phyloP scores from a whole-genome alignment of 495 filamentous ascomycete genomes.

The Penicillium ucsense region DNA sequence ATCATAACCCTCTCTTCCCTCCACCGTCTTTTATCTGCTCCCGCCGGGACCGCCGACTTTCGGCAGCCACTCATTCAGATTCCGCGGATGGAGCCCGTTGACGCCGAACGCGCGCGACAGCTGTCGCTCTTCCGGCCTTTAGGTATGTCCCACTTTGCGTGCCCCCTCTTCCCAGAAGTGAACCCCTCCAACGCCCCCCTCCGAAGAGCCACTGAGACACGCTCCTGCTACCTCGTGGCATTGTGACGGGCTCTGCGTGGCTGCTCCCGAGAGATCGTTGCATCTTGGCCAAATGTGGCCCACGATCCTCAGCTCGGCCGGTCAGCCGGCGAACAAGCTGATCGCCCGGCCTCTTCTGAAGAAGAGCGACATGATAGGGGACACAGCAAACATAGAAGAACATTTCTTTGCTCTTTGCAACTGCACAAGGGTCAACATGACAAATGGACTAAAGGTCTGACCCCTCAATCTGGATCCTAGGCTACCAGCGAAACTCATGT shows the following conservation, averaged over 20 bases:
- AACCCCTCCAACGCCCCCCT: neutral
- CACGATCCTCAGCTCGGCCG: neutral
- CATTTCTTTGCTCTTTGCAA: too few species aligned
- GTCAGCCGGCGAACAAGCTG: too few species aligned
- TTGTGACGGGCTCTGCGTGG: conserved; percentile 24
- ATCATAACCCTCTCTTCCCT: neutral
- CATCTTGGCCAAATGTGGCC: conserved; percentile 1
- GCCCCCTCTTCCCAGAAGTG: too few species aligned
- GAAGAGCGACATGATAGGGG: too few species aligned
- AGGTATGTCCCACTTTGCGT: conserved; percentile 26
- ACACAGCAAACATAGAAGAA: too few species aligned
- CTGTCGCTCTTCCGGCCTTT: conserved; percentile 40
- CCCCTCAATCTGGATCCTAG: conserved; percentile 14
- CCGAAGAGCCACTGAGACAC: conserved; percentile 30
- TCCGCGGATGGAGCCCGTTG: conserved; percentile 26
- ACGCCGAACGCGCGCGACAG: conserved; percentile 38
- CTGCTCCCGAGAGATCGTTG: conserved; percentile 6
- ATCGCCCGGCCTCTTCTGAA: too few species aligned
- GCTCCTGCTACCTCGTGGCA: conserved; percentile 29
- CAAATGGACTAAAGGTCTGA: conserved; percentile 5
- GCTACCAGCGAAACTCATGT: conserved; percentile 43
- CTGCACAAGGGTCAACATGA: neutral
- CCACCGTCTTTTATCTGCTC: conserved; percentile 1
- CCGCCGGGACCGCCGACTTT: conserved; percentile 10
- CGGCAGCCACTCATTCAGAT: neutral